Evolutionary conservation across 2,329 filamentous ascomycete genomes (phyloP).

Genomic region (Aspergillus amoenus): DNA sequence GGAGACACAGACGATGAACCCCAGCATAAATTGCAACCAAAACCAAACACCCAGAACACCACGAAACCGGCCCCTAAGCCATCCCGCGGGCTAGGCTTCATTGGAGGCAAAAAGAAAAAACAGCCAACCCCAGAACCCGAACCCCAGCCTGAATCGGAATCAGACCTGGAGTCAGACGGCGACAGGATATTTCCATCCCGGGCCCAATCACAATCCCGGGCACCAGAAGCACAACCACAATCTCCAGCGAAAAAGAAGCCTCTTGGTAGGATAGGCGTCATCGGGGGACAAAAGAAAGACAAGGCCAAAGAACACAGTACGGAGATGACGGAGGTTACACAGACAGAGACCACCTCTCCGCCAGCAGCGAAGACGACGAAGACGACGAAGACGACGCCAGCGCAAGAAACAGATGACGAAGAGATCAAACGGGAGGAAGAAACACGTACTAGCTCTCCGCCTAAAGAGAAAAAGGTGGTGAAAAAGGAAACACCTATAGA

Average conservation of each 20-base stretch:
- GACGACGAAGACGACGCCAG: neutral
- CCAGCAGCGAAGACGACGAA: conserved; percentile 1
- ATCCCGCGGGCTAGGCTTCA: conserved; percentile 28
- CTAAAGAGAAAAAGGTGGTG: neutral
- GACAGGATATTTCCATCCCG: neutral
- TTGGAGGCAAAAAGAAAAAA: conserved; percentile 33
- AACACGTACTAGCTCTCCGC: neutral
- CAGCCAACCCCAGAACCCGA: conserved; percentile 6
- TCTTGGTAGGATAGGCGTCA: conserved; percentile 33
- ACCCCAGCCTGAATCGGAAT: neutral
- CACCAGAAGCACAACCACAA: conserved; percentile 15
- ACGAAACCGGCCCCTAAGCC: conserved; percentile 1
- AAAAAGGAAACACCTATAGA: conserved; percentile 9
- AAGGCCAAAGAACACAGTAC: neutral
- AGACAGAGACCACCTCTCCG: neutral
- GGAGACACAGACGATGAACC: neutral
- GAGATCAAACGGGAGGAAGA: neutral
- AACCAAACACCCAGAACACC: conserved; percentile 6
- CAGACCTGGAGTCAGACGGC: neutral
- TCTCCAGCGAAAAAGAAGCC: conserved; percentile 10
- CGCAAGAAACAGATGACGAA: neutral
- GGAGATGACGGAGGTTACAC: conserved; percentile 1
- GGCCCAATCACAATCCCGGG: neutral
- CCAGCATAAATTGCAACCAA: neutral
- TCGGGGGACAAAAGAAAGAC: conserved; percentile 31